phyloP scores from a whole-genome alignment of 78 protist species.

The Dictyostelium brefeldianum region DNA sequence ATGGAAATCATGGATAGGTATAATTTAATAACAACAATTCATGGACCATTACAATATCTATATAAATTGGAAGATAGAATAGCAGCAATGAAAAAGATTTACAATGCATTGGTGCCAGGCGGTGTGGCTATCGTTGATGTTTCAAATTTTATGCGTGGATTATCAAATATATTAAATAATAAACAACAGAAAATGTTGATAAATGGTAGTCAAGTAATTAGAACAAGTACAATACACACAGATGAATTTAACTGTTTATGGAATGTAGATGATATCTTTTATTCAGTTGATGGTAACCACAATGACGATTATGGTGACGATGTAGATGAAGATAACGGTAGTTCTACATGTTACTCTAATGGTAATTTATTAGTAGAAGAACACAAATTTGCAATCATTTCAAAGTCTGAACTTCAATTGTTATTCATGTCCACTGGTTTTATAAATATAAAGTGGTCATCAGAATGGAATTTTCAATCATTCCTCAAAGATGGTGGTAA shows the following conservation, averaged over 20 bases:
- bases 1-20: not conserved
- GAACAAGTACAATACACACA: conserved; percentile 14
- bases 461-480: not conserved
- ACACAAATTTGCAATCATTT: conserved; percentile 22
- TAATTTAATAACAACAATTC: conserved; percentile 9
- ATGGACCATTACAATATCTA: conserved; percentile 75
- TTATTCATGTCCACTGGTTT: conserved; percentile 39
- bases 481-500: not conserved
- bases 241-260: conserved; percentile 37
- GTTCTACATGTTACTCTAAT: not conserved
- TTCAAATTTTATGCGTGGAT: conserved; percentile 61
- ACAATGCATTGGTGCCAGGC: conserved; percentile 43
- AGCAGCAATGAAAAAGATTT: conserved; percentile 18
- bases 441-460: not conserved
- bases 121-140: conserved; percentile 48
- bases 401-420: conserved; percentile 36
- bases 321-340: not conserved
- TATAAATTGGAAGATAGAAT: conserved; percentile 16
- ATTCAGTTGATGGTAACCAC: not conserved
- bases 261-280: conserved; percentile 60
- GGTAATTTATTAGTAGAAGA: conserved; percentile 16
- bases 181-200: conserved; percentile 51
- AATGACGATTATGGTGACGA: not conserved
- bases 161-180: conserved; percentile 21
- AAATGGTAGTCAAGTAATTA: conserved; percentile 46